phyloP scores from a whole-genome alignment of 169 alveolate genomes.

The Eimeria zaria region DNA sequence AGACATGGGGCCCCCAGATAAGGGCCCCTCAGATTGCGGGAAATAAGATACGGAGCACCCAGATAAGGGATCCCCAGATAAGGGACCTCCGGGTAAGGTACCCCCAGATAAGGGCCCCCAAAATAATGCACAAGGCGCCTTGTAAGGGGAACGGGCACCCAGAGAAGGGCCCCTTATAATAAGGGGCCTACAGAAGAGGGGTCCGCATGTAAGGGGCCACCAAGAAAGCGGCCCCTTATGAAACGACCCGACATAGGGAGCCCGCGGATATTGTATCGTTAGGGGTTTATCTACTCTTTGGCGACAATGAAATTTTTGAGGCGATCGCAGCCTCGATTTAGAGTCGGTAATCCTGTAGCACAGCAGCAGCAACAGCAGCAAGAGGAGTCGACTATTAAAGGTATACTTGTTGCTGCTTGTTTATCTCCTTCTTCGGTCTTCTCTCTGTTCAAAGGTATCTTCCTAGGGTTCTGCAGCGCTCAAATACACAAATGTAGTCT shows the following conservation, averaged over 20 bases:
- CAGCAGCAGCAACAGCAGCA: conserved; percentile 18
- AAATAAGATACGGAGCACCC: too few relatives aligned
- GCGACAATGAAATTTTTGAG: conserved; percentile 5
- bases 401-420: background rate
- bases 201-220: background rate
- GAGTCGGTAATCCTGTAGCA: background rate
- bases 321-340: conserved; percentile 21
- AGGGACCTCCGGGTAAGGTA: background rate
- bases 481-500: background rate
- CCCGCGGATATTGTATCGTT: too few relatives aligned
- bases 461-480: background rate
- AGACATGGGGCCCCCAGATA: background rate
- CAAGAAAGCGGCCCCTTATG: background rate
- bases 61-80: background rate
- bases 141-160: too few relatives aligned
- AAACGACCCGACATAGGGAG: too few relatives aligned
- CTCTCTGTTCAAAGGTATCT: background rate
- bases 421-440: background rate
- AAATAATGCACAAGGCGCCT: too few relatives aligned
- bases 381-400: background rate
- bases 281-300: background rate
- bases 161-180: background rate
- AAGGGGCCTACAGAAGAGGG: background rate
- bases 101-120: background rate
- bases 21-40: conserved; percentile 2